phyloP scores from a whole-genome alignment of 169 alveolate species.

The Plasmodium knowlesi region DNA sequence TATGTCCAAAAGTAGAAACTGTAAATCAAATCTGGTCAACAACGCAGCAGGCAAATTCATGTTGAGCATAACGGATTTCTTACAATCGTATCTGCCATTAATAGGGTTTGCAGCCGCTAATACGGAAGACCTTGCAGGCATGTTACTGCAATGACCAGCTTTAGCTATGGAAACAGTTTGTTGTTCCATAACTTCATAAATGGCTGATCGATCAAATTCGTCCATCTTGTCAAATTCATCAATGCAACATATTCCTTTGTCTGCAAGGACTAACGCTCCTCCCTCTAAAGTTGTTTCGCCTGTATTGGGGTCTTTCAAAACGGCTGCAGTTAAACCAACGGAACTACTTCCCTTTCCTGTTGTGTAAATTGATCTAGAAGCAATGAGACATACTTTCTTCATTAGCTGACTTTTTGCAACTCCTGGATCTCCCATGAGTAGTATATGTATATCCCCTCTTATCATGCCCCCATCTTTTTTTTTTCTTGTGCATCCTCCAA shows the following conservation, averaged over 20 bases:
- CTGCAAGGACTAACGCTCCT: conserved; percentile 98
- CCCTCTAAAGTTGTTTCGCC: conserved; percentile 96
- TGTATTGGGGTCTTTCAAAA: conserved; percentile 95
- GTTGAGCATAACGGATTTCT: conserved; percentile 92
- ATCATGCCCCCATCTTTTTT: conserved; percentile 96
- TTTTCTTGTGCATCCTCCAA: conserved; percentile 95
- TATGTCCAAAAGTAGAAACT: conserved; percentile 89
- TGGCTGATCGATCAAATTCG: conserved; percentile 97
- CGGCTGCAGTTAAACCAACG: conserved; percentile 99
- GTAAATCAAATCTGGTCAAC: conserved; percentile 95
- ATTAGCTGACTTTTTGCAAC: conserved; percentile 98
- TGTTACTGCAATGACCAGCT: conserved; percentile 93
- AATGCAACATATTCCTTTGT: conserved; percentile 97
- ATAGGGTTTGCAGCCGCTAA: conserved; percentile 99
- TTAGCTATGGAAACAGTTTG: conserved; percentile 98
- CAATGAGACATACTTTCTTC: conserved; percentile 91
- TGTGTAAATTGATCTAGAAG: conserved; percentile 95
- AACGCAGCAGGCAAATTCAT: conserved; percentile 98
- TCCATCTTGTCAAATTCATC: conserved; percentile 99
- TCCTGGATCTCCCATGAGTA: conserved; percentile 98
- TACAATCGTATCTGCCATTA: conserved; percentile 95
- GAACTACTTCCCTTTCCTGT: conserved; percentile 97
- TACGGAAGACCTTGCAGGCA: conserved; percentile 90
- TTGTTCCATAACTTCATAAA: conserved; percentile 99
- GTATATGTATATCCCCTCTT: conserved; percentile 98